Percentiles rank a stretch among this genome's conserved stretches.
phyloP scores from a whole-genome alignment of 148 eudicot genomes.

The Silene latifolia region DNA sequence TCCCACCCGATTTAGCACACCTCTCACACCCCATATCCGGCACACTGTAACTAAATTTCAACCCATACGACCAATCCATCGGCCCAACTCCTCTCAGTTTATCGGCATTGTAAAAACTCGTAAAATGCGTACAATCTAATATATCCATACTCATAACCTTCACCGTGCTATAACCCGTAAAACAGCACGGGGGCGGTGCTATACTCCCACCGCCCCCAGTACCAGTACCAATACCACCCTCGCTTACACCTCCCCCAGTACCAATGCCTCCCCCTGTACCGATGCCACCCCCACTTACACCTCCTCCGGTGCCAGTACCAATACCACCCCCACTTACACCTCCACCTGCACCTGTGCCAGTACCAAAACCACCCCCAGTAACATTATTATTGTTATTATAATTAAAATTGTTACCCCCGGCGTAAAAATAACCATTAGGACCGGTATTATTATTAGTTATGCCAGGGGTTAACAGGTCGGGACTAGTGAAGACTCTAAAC shows the following conservation, averaged over 20 bases:
- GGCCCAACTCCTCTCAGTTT: constrained; percentile 52
- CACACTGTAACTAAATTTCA: constrained; percentile 60
- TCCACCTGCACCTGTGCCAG: not conserved
- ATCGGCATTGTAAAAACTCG: constrained; percentile 59
- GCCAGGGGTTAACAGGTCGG: constrained; percentile 5
- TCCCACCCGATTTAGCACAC: constrained; percentile 68
- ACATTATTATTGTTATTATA: not conserved
- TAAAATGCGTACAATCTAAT: constrained; percentile 78
- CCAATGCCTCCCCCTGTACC: not conserved
- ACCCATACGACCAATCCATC: constrained; percentile 83
- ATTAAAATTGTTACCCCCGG: constrained; percentile 4
- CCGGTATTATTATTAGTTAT: constrained; percentile 13
- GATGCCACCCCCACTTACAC: not conserved
- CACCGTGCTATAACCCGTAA: constrained; percentile 67
- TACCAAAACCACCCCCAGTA: not conserved
- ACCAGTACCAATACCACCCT: not conserved
- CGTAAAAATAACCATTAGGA: constrained; percentile 24
- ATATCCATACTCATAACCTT: constrained; percentile 87
- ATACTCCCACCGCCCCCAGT: not conserved
- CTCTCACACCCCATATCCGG: constrained; percentile 79
- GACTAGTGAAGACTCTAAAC: constrained; percentile 38
- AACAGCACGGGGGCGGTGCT: constrained; percentile 74
- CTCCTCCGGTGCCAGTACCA: not conserved
- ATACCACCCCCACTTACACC: not conserved
- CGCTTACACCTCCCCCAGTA: too few species aligned